These are phyloP conservation scores for Cyclospora cayetanensis DNA, from an alignment of 169 alveolate species.

Conservation along the genomic window DNA sequence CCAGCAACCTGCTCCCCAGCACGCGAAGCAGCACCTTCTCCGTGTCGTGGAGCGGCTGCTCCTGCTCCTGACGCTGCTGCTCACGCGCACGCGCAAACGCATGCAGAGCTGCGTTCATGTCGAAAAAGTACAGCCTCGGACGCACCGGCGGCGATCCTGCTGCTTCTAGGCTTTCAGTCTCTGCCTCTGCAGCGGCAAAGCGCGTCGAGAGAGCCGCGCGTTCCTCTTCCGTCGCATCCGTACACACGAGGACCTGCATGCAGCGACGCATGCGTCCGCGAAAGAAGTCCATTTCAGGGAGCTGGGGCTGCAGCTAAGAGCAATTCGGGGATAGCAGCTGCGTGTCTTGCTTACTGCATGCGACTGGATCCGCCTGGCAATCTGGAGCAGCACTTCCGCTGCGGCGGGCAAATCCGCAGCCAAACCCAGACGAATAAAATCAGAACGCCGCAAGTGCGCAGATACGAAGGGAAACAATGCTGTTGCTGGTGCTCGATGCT, in stretches of 20 bases:
- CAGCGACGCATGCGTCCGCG: neutral
- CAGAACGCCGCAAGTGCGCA: neutral
- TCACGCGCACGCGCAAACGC: neutral
- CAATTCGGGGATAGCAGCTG: neutral
- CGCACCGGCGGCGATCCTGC: neutral
- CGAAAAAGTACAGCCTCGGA: neutral
- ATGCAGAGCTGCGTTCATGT: neutral
- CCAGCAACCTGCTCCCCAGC: neutral
- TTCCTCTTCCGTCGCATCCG: neutral
- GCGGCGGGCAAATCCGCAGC: too few relatives aligned
- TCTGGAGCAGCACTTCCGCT: neutral
- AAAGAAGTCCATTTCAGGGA: neutral
- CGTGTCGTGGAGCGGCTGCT: neutral
- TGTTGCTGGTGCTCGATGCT: neutral
- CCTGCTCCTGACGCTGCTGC: neutral
- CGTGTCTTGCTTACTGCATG: neutral
- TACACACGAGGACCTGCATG: constrained; percentile 8
- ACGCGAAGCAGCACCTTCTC: neutral
- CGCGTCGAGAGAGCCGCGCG: neutral
- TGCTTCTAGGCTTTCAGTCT: neutral
- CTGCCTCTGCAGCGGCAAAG: neutral
- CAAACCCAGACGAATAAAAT: neutral
- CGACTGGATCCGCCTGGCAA: neutral
- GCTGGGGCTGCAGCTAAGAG: neutral
- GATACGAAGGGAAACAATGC: neutral